Conservation (phyloP, 805 yeast species). For the Alloascoidea africana region DNA sequence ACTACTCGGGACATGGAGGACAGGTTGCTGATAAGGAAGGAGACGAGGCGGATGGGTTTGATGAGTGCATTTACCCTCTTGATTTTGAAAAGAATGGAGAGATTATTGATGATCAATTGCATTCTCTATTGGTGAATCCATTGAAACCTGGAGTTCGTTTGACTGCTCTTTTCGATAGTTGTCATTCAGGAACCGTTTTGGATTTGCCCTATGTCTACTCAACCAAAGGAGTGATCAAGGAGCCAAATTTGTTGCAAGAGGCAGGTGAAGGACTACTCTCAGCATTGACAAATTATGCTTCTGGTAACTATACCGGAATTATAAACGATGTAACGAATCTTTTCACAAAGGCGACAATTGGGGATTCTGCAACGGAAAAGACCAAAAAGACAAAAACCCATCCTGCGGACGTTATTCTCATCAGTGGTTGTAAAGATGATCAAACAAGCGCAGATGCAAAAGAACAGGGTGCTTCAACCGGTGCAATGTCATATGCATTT, state of each 20-base stretch:
- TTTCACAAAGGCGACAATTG: not conserved
- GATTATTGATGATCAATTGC: conserved; percentile 64
- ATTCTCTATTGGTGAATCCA: conserved; percentile 45
- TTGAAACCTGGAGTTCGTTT: conserved; percentile 60
- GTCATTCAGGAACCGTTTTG: conserved; percentile 75
- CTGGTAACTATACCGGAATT: conserved; percentile 27
- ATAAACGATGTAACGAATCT: conserved; percentile 29
- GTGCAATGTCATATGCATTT: conserved; percentile 79
- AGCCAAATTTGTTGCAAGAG: conserved; percentile 64
- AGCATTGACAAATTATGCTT: conserved; percentile 45
- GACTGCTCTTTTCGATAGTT: conserved; percentile 72
- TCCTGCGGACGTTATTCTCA: conserved; percentile 66
- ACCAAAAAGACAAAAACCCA: conserved; percentile 37
- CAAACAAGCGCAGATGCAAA: conserved; percentile 74
- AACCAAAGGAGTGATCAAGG: conserved; percentile 71
- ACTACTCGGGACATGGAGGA: conserved; percentile 83
- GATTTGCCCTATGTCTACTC: conserved; percentile 74
- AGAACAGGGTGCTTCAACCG: conserved; percentile 57
- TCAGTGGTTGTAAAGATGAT: conserved; percentile 73
- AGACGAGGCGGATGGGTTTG: conserved; percentile 63
- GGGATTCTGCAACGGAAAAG: conserved; percentile 24
- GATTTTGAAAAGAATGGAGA: conserved; percentile 57
- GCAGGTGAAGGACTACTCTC: conserved; percentile 51
- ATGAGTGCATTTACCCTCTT: conserved; percentile 59
- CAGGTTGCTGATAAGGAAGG: conserved; percentile 53